Evolutionary conservation across 192 early-diverging fungal species (phyloP).

Genomic region (Funneliformis mosseae): DNA sequence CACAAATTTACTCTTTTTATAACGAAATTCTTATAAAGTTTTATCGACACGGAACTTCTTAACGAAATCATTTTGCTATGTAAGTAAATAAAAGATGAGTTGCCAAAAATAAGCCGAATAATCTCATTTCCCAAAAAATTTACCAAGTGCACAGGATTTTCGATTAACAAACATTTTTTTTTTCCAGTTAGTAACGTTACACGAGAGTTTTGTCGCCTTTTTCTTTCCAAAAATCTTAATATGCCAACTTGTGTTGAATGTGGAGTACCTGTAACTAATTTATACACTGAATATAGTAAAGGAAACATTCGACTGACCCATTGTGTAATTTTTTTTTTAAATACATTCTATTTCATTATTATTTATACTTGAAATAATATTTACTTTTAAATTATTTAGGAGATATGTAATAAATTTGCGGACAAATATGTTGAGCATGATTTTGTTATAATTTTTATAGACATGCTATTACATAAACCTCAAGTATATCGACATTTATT

Average conservation of each 20-base stretch:
- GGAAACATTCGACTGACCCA: constrained; percentile 83
- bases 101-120: too few species aligned
- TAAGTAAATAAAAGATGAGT: too few species aligned
- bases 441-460: constrained; percentile 84
- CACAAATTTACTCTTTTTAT: too few species aligned
- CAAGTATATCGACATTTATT: constrained; percentile 87
- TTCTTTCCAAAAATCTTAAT: background rate
- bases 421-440: constrained; percentile 95
- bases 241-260: constrained; percentile 83
- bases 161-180: too few species aligned
- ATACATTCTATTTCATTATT: background rate
- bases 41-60: too few species aligned
- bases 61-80: too few species aligned
- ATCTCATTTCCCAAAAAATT: too few species aligned
- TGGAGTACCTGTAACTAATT: constrained; percentile 62
- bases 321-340: constrained; percentile 52
- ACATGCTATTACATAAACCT: constrained; percentile 87
- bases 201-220: too few species aligned
- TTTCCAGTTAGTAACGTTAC: too few species aligned
- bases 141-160: too few species aligned
- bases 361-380: background rate
- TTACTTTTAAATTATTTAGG: constrained; percentile 38
- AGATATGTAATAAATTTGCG: constrained; percentile 75
- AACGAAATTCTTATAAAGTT: too few species aligned
- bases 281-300: constrained; percentile 82